Conservation (phyloP, 768 basidiomycete species). For the Asterophora lycoperdoides region DNA sequence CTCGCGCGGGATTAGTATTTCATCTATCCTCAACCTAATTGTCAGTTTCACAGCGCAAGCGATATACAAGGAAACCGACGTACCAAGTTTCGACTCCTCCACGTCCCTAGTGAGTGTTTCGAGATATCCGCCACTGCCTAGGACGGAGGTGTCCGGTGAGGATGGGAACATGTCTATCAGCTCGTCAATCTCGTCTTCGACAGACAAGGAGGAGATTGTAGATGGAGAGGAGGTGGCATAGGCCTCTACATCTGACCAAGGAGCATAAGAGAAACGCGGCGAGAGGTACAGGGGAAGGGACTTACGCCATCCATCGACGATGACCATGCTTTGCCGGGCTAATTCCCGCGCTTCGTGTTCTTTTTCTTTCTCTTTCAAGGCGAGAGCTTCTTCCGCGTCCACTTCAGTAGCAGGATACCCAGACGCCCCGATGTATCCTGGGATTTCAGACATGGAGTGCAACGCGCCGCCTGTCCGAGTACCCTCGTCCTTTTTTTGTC, state of each 20-base stretch:
- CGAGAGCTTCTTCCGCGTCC: too few species aligned
- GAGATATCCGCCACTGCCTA: constrained; percentile 10
- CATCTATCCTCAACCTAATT: constrained; percentile 36
- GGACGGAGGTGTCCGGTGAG: constrained; percentile 39
- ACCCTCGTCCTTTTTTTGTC: neutral
- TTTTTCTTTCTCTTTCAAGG: too few species aligned
- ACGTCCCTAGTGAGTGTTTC: constrained; percentile 27
- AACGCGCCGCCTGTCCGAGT: neutral
- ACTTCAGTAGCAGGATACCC: too few species aligned
- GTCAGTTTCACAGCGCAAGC: neutral
- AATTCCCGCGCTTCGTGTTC: constrained; percentile 20
- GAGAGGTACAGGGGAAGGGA: constrained; percentile 10
- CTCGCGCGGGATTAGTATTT: constrained; percentile 49
- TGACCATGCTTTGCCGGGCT: constrained; percentile 46
- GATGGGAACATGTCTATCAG: constrained; percentile 41
- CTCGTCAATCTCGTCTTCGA: constrained; percentile 49
- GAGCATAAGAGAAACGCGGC: too few species aligned
- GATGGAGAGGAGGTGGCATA: constrained; percentile 39
- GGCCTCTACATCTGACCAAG: constrained; percentile 25
- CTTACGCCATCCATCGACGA: constrained; percentile 67
- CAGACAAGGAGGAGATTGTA: constrained; percentile 34
- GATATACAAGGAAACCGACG: constrained; percentile 1
- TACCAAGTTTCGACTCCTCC: constrained; percentile 49
- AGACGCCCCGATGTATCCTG: constrained; percentile 20
- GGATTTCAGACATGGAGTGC: constrained; percentile 36